These are phyloP conservation scores for Mycena floridula DNA, from an alignment of 768 basidiomycete species.

Conservation along the genomic window DNA sequence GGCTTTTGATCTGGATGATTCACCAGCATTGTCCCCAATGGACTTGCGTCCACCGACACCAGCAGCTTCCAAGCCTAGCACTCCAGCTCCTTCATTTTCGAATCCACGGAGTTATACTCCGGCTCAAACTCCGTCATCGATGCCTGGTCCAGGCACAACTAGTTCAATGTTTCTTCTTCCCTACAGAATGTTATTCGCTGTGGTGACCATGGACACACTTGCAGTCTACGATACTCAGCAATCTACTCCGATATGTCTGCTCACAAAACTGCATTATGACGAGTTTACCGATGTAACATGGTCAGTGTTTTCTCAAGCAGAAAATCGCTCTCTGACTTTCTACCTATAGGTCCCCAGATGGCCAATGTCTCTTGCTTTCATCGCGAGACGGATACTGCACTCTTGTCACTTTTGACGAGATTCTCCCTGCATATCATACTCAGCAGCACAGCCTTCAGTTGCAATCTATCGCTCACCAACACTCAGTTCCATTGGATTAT, in stretches of 20 bases:
- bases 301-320: slow-evolving; percentile 44
- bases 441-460: slow-evolving; percentile 90
- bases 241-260: slow-evolving; percentile 81
- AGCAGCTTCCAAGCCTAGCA: slow-evolving; percentile 47
- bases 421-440: slow-evolving; percentile 79
- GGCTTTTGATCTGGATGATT: slow-evolving; percentile 28
- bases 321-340: no score
- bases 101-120: slow-evolving; percentile 12
- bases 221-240: slow-evolving; percentile 97
- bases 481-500: slow-evolving; percentile 58
- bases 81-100: slow-evolving; percentile 31
- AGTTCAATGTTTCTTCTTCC: slow-evolving; percentile 83
- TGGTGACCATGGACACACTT: slow-evolving; percentile 94
- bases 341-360: slow-evolving; percentile 82
- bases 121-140: slow-evolving; percentile 5
- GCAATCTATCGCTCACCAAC: slow-evolving; percentile 84
- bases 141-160: slow-evolving; percentile 20
- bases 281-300: slow-evolving; percentile 97
- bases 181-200: slow-evolving; percentile 92
- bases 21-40: slow-evolving; percentile 53
- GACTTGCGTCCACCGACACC: slow-evolving; percentile 58
- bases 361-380: slow-evolving; percentile 85
- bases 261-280: slow-evolving; percentile 94
- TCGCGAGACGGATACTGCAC: slow-evolving; percentile 98
- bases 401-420: slow-evolving; percentile 90